phyloP scores from a whole-genome alignment of 768 basidiomycete species.

The Russula sp. region DNA sequence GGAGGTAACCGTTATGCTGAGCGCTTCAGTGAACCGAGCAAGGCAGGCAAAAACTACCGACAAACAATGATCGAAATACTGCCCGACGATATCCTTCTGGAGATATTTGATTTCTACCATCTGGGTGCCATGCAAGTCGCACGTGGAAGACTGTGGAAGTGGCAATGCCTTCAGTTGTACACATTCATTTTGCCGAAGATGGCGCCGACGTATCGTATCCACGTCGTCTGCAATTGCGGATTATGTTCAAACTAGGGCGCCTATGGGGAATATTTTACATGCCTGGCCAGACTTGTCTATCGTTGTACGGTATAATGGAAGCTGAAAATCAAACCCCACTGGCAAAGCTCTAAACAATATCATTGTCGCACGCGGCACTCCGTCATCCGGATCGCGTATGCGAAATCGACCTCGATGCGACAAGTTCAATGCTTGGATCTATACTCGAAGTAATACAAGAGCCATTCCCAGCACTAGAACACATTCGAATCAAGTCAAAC shows the following conservation, averaged over 20 bases:
- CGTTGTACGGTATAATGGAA: background rate
- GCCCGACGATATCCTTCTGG: background rate
- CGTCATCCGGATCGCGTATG: background rate
- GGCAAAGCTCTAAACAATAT: background rate
- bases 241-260: background rate
- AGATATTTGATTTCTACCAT: background rate
- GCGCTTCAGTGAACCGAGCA: background rate
- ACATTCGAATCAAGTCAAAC: conserved; percentile 27
- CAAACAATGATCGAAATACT: background rate
- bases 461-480: conserved; percentile 23
- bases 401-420: background rate
- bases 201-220: background rate
- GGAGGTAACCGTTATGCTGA: background rate
- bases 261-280: background rate
- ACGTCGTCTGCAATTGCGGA: background rate
- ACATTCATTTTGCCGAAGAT: background rate
- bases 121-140: background rate
- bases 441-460: conserved; percentile 27
- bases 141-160: background rate
- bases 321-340: background rate
- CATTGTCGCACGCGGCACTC: background rate
- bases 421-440: conserved; percentile 10
- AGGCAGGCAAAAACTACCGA: background rate
- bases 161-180: background rate
- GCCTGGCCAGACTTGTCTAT: background rate